These are phyloP conservation scores for Botrytis porri DNA, from an alignment of 2,329 filamentous ascomycete genomes.

Conservation along the genomic window DNA sequence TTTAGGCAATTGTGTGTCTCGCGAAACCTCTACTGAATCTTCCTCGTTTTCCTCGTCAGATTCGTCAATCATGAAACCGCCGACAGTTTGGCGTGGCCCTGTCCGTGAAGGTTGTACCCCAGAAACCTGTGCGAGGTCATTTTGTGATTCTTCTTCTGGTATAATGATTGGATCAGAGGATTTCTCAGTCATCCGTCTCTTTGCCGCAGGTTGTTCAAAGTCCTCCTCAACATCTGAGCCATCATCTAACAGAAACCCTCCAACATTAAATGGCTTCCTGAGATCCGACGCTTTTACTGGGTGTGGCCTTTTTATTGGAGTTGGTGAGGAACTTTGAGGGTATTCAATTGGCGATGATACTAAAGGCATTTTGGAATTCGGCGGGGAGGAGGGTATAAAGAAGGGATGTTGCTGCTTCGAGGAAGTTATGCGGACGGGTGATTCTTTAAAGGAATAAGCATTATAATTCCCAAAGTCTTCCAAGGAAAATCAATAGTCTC, in stretches of 20 bases:
- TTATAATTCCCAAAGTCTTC: neutral
- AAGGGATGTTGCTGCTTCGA: constrained; percentile 12
- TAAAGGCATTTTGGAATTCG: constrained; percentile 49
- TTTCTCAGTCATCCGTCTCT: constrained; percentile 44
- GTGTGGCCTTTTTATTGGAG: constrained; percentile 41
- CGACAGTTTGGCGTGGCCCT: constrained; percentile 14
- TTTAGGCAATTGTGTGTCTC: constrained; percentile 13
- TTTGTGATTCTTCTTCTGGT: neutral
- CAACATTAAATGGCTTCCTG: constrained; percentile 40
- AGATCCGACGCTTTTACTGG: constrained; percentile 37
- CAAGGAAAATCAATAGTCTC: neutral
- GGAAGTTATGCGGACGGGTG: constrained; percentile 5
- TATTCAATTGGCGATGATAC: constrained; percentile 56
- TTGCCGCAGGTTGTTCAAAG: constrained; percentile 41
- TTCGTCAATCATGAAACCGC: constrained; percentile 24
- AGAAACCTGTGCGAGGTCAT: neutral
- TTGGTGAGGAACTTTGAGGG: constrained; percentile 34
- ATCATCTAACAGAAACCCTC: constrained; percentile 47
- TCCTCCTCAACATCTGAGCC: constrained; percentile 42
- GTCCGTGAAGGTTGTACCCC: neutral
- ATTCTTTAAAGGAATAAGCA: neutral
- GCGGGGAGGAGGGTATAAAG: constrained; percentile 10
- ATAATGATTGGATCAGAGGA: neutral
- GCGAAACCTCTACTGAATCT: constrained; percentile 5
- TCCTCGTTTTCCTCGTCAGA: constrained; percentile 20